phyloP scores from a whole-genome alignment of 495 filamentous ascomycete genomes.

The Pyrenopolyporus hunteri region DNA sequence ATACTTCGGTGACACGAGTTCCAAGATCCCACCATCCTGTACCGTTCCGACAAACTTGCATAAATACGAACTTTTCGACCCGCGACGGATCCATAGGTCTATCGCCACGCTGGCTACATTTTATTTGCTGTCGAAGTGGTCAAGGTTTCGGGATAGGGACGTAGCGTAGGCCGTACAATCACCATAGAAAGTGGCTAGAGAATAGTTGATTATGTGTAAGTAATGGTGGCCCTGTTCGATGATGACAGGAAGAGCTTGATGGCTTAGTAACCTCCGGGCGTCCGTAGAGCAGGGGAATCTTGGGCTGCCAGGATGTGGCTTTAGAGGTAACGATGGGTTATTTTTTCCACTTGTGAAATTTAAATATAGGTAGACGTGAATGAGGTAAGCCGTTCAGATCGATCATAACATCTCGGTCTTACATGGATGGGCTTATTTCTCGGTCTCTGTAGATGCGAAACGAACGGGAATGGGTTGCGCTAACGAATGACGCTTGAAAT shows the following conservation, averaged over 20 bases:
- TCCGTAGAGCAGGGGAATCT: slow-evolving; percentile 2
- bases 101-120: neutral
- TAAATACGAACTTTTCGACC: slow-evolving; percentile 16
- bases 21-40: neutral
- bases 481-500: slow-evolving; percentile 2
- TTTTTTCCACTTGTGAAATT: no score
- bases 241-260: neutral
- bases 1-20: slow-evolving; percentile 12
- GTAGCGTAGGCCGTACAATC: no score
- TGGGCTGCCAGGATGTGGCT: slow-evolving; percentile 4
- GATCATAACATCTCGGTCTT: neutral
- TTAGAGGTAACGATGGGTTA: slow-evolving; percentile 7
- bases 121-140: slow-evolving; percentile 1
- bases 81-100: neutral
- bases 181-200: neutral
- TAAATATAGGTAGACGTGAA: no score
- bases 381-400: no score
- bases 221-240: neutral
- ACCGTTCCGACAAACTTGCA: slow-evolving; percentile 19
- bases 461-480: slow-evolving; percentile 7
- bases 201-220: neutral
- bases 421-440: neutral
- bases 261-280: slow-evolving; percentile 2
- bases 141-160: no score
- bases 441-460: slow-evolving; percentile 10